Percentiles rank a stretch among this genome's conserved stretches.
Evolutionary conservation across 2,329 filamentous ascomycete species (phyloP).

Genomic region (Colletotrichum lindemuthianum): DNA sequence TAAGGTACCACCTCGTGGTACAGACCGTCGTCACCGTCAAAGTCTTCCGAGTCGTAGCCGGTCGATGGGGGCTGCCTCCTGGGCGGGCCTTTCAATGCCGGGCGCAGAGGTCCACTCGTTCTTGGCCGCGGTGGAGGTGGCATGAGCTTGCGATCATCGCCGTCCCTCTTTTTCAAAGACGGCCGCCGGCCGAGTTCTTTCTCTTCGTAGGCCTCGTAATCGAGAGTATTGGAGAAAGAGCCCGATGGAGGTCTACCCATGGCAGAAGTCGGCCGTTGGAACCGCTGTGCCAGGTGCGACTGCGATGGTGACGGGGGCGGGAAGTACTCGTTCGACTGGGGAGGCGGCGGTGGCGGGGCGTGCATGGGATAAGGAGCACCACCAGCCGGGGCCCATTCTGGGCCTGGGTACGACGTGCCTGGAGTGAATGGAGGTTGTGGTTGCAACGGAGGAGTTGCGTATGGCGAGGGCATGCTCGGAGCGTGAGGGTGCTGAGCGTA

Average conservation of each 20-base stretch:
- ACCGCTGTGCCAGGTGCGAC: slow-evolving; percentile 35
- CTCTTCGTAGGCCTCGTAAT: slow-evolving; percentile 52
- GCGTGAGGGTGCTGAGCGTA: slow-evolving; percentile 21
- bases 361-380: slow-evolving; percentile 22
- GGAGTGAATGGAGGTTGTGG: slow-evolving; percentile 25
- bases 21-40: slow-evolving; percentile 46
- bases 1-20: slow-evolving; percentile 52
- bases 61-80: slow-evolving; percentile 40
- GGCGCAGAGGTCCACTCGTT: slow-evolving; percentile 39
- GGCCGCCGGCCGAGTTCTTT: slow-evolving; percentile 52
- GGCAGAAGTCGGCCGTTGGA: slow-evolving; percentile 48
- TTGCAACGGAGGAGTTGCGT: slow-evolving; percentile 8
- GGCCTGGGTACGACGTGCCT: slow-evolving; percentile 18
- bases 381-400: slow-evolving; percentile 23
- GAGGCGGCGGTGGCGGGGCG: slow-evolving; percentile 7
- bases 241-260: slow-evolving; percentile 48
- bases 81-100: slow-evolving; percentile 43
- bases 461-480: slow-evolving; percentile 20
- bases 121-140: slow-evolving; percentile 51
- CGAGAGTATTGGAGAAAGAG: slow-evolving; percentile 44
- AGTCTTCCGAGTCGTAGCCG: slow-evolving; percentile 51
- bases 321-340: slow-evolving; percentile 32
- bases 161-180: slow-evolving; percentile 54
- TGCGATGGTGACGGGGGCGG: slow-evolving; percentile 29
- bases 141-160: slow-evolving; percentile 59